phyloP scores from a whole-genome alignment of 1,284 basidiomycete species.

The Paramarasmius palmivorus region DNA sequence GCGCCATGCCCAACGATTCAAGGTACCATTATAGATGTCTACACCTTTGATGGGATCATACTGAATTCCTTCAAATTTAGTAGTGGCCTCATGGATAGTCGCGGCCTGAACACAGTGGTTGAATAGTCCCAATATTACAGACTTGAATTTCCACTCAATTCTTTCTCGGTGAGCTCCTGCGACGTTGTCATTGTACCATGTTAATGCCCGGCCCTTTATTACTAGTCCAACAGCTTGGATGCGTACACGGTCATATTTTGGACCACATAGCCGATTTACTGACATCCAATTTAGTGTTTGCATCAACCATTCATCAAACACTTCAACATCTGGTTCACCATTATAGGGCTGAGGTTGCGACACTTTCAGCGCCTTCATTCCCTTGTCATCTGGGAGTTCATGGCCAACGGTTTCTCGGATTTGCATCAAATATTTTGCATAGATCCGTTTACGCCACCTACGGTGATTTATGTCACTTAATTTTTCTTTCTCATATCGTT shows the following conservation, averaged over 20 bases:
- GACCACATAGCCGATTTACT: not conserved
- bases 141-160: constrained; percentile 15
- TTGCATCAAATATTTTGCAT: not conserved
- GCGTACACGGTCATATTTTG: not conserved
- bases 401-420: not conserved
- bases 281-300: not conserved
- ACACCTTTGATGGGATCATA: constrained; percentile 10
- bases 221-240: constrained; percentile 3
- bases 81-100: constrained; percentile 16
- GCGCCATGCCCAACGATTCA: constrained; percentile 5
- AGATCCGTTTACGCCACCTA: not conserved
- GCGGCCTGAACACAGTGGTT: constrained; percentile 19
- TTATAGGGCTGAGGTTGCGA: not conserved
- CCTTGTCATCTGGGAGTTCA: not conserved
- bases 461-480: not conserved
- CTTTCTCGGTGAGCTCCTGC: constrained; percentile 4
- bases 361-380: not conserved
- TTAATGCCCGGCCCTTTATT: constrained; percentile 12
- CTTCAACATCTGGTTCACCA: not conserved
- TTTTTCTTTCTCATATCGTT: not conserved
- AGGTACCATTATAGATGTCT: constrained; percentile 14
- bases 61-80: constrained; percentile 8
- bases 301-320: constrained; percentile 1
- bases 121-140: constrained; percentile 18
- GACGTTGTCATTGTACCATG: constrained; percentile 17